phyloP scores from a whole-genome alignment of 768 basidiomycete species.

The Naganishia friedmannii region DNA sequence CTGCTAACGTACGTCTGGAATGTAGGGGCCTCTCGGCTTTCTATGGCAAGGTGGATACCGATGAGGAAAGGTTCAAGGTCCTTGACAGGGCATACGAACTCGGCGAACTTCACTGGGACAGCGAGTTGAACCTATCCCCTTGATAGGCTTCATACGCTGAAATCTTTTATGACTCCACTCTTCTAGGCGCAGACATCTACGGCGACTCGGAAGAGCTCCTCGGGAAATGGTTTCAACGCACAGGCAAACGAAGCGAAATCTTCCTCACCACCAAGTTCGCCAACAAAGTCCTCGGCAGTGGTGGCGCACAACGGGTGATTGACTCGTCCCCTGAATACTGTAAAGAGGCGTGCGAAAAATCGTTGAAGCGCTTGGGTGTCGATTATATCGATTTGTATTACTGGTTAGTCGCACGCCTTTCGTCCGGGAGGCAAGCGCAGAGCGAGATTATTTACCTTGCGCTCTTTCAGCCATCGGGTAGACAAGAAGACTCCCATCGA shows the following conservation, averaged over 20 bases:
- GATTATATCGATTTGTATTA: conserved; percentile 37
- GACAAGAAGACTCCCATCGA: conserved; percentile 44
- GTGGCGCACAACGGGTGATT: conserved; percentile 5
- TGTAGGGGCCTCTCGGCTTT: conserved; percentile 30
- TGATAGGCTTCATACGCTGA: no score
- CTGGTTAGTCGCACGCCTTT: conserved; percentile 23
- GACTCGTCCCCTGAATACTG: conserved; percentile 34
- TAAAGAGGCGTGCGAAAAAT: conserved; percentile 33
- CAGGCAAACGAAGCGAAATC: conserved; percentile 33
- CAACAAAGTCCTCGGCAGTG: not conserved
- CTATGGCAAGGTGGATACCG: conserved; percentile 54
- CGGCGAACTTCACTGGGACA: conserved; percentile 59
- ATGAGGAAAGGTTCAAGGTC: conserved; percentile 65
- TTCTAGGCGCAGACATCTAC: conserved; percentile 54
- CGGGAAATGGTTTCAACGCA: conserved; percentile 58
- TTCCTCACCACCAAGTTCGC: conserved; percentile 44
- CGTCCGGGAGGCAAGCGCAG: not conserved
- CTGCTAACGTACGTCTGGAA: not conserved
- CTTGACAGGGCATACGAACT: conserved; percentile 55
- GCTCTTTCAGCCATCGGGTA: conserved; percentile 37
- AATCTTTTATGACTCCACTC: no score
- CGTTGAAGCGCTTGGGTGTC: conserved; percentile 33
- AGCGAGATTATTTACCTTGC: not conserved
- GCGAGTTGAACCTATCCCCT: conserved; percentile 10
- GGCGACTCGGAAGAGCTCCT: conserved; percentile 56